A percentile compares a stretch with the other conserved stretches of the same genome.
phyloP scores from a whole-genome alignment of 345 rosid genomes.

The Conringia planisiliqua region DNA sequence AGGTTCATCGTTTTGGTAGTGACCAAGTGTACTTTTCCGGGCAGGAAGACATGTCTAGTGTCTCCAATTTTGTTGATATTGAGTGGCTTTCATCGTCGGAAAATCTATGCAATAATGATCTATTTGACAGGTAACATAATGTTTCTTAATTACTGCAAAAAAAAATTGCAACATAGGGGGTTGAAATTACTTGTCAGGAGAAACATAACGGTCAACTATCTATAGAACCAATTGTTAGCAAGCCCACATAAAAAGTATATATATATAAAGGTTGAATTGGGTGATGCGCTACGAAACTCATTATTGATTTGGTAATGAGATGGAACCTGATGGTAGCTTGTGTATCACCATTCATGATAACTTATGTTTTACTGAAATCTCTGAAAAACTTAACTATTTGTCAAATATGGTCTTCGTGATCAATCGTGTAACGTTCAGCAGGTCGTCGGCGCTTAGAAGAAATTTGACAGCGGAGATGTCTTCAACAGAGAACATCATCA shows the following conservation, averaged over 20 bases:
- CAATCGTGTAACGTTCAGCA: slow-evolving; percentile 28
- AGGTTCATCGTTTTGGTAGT: slow-evolving; percentile 44
- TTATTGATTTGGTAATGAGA: neutral
- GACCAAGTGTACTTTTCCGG: slow-evolving; percentile 55
- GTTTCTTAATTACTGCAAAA: neutral
- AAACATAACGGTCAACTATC: too few species aligned
- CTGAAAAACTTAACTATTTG: neutral
- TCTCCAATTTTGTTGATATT: slow-evolving; percentile 80
- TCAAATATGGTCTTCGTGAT: slow-evolving; percentile 2
- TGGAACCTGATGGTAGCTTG: too few species aligned
- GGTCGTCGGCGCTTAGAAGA: slow-evolving; percentile 51
- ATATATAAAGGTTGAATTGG: too few species aligned
- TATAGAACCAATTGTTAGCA: too few species aligned
- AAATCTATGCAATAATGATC: slow-evolving; percentile 68
- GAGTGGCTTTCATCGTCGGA: slow-evolving; percentile 91
- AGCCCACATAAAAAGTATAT: too few species aligned
- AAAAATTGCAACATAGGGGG: neutral
- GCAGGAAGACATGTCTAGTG: slow-evolving; percentile 52
- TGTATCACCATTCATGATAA: too few species aligned
- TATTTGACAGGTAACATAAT: slow-evolving; percentile 64
- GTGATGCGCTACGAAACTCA: too few species aligned
- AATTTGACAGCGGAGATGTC: slow-evolving; percentile 52
- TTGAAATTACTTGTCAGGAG: neutral
- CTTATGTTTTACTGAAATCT: neutral
- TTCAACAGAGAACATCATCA: slow-evolving; percentile 63